phyloP scores from a whole-genome alignment of 306 rosid species.

The Rosa multiflora region DNA sequence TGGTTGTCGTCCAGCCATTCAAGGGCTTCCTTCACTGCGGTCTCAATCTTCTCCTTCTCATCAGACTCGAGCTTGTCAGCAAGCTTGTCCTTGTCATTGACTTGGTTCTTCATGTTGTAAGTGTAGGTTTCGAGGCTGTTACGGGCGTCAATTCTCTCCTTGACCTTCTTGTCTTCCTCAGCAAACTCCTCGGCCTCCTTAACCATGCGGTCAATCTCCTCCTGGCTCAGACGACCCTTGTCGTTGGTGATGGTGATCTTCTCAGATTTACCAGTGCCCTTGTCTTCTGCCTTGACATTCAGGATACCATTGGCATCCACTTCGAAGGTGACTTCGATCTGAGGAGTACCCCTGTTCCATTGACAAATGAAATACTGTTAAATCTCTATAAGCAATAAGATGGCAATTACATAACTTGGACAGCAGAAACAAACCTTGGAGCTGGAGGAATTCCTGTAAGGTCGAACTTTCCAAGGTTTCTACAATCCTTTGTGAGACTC shows the following conservation, averaged over 20 bases:
- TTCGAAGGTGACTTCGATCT: constrained; percentile 98
- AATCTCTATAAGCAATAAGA: not conserved
- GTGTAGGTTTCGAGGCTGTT: constrained; percentile 81
- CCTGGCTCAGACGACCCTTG: constrained; percentile 95
- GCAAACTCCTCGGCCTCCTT: constrained; percentile 97
- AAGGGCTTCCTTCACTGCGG: constrained; percentile 87
- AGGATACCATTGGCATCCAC: constrained; percentile 97
- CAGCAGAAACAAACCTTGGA: constrained; percentile 64
- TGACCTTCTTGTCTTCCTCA: constrained; percentile 92
- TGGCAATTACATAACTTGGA: not conserved
- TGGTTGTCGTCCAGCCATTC: constrained; percentile 99
- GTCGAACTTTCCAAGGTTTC: constrained; percentile 95
- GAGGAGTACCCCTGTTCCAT: constrained; percentile 90
- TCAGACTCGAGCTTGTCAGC: constrained; percentile 92
- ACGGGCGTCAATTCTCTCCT: constrained; percentile 93
- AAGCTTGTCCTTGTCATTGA: constrained; percentile 90
- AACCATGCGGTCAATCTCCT: constrained; percentile 96
- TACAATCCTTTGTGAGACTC: constrained; percentile 98
- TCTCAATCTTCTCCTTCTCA: constrained; percentile 95
- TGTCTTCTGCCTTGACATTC: constrained; percentile 95
- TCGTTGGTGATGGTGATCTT: constrained; percentile 98
- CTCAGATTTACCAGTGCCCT: constrained; percentile 96
- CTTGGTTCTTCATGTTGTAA: constrained; percentile 96
- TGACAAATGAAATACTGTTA: constrained; percentile 6
- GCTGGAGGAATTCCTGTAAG: constrained; percentile 92